A percentile compares a stretch with the other conserved stretches of the same genome.
Evolutionary conservation across 2,329 filamentous ascomycete species (phyloP).

Genomic region (Chaetoscypha palmicola): DNA sequence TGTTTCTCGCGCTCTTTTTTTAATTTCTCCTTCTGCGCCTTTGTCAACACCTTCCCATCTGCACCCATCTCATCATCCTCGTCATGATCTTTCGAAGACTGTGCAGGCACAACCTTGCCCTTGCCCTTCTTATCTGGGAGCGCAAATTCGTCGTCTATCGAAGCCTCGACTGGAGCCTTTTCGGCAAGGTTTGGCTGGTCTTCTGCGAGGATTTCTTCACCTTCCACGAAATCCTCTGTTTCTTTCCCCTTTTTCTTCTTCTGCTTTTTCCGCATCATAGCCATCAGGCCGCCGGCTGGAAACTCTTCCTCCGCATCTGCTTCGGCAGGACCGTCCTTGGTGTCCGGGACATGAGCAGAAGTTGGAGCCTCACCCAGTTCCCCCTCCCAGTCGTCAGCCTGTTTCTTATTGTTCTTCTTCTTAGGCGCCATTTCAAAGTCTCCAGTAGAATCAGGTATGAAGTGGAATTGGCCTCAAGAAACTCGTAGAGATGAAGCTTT

Average conservation of each 20-base stretch:
- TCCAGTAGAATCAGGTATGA: no score
- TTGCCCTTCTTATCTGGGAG: constrained; percentile 68
- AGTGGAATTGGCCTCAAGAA: no score
- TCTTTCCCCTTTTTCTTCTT: constrained; percentile 58
- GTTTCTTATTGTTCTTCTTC: constrained; percentile 84
- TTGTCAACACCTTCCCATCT: constrained; percentile 72
- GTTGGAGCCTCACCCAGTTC: constrained; percentile 74
- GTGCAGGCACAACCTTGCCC: constrained; percentile 49
- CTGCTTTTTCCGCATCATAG: constrained; percentile 72
- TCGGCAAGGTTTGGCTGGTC: constrained; percentile 42
- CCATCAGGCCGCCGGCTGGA: constrained; percentile 60
- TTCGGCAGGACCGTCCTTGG: constrained; percentile 40
- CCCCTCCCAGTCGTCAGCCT: constrained; percentile 86
- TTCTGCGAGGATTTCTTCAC: constrained; percentile 48
- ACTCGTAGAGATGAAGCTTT: background rate
- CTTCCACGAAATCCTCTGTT: constrained; percentile 75
- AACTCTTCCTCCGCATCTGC: constrained; percentile 44
- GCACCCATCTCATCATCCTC: constrained; percentile 46
- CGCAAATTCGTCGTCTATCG: constrained; percentile 78
- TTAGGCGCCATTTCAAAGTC: constrained; percentile 74
- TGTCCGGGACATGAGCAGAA: constrained; percentile 37
- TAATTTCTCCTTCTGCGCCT: constrained; percentile 96
- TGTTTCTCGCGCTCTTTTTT: constrained; percentile 99
- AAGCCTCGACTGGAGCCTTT: constrained; percentile 76
- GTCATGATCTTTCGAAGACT: constrained; percentile 35